These are phyloP conservation scores for Aquanectria penicillioides DNA, from an alignment of 2,329 filamentous ascomycete species.

Conservation along the genomic window DNA sequence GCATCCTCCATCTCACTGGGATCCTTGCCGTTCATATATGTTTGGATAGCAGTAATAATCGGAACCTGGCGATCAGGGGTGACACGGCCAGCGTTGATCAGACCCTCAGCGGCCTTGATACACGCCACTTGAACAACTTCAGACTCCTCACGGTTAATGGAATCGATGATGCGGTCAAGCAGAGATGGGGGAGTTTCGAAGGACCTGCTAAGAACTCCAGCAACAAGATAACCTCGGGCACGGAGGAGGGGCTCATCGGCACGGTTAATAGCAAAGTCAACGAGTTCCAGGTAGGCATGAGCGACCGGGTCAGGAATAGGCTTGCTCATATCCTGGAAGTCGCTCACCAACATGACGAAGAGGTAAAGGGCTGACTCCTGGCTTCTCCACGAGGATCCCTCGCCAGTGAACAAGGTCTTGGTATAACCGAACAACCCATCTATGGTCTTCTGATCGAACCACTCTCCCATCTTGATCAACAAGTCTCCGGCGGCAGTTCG, in stretches of 20 bases:
- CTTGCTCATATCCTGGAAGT: conserved; percentile 83
- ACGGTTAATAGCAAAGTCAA: conserved; percentile 78
- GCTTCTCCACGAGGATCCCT: conserved; percentile 62
- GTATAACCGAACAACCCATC: conserved; percentile 84
- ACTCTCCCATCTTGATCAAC: conserved; percentile 91
- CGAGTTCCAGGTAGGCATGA: conserved; percentile 80
- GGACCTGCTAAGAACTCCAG: conserved; percentile 80
- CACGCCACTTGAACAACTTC: conserved; percentile 94
- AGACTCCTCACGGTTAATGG: conserved; percentile 78
- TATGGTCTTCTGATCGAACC: conserved; percentile 79
- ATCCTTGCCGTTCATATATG: conserved; percentile 84
- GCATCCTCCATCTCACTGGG: conserved; percentile 85
- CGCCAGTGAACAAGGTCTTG: conserved; percentile 73
- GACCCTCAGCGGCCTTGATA: conserved; percentile 83
- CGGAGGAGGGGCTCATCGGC: conserved; percentile 79
- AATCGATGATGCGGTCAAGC: conserved; percentile 77
- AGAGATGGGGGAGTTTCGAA: conserved; percentile 71
- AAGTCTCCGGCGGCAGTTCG: conserved; percentile 92
- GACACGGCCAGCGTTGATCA: conserved; percentile 64
- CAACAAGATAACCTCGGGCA: conserved; percentile 87
- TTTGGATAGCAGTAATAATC: conserved; percentile 70
- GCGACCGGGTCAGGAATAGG: conserved; percentile 75
- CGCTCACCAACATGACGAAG: conserved; percentile 83
- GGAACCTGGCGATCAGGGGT: conserved; percentile 66
- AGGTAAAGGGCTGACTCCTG: conserved; percentile 88